Percentiles rank a stretch among this genome's conserved stretches.
Conservation (phyloP, 345 rosid genomes). For the Erucastrum elatum region DNA sequence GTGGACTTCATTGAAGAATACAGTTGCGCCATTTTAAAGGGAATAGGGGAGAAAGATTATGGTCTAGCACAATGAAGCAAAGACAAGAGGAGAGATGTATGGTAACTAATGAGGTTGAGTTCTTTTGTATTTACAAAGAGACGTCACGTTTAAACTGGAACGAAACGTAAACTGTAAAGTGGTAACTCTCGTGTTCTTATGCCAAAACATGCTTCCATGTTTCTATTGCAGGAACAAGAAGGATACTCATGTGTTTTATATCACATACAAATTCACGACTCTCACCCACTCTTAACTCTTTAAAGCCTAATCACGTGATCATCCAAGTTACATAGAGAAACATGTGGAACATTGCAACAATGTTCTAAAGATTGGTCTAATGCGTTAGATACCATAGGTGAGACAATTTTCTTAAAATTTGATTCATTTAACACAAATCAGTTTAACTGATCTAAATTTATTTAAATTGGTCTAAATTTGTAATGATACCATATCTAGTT, state of each 20-base stretch:
- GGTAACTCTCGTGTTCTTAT: slow-evolving; percentile 5
- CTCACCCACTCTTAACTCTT: neutral
- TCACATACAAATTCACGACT: slow-evolving; percentile 19
- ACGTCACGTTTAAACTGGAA: neutral
- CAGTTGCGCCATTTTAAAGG: slow-evolving; percentile 21
- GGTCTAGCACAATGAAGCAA: slow-evolving; percentile 1
- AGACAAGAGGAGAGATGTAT: slow-evolving; percentile 1
- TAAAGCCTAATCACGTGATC: slow-evolving; percentile 14
- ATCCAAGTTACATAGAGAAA: neutral
- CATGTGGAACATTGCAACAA: neutral
- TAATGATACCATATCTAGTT: no score
- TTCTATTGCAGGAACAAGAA: neutral
- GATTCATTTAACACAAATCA: no score
- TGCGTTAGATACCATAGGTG: no score
- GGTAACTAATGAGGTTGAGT: neutral
- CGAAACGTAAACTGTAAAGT: neutral
- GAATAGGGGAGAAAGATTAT: slow-evolving; percentile 1
- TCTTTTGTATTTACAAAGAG: slow-evolving; percentile 18
- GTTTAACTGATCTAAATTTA: no score
- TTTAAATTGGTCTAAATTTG: no score
- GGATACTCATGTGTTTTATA: slow-evolving; percentile 16
- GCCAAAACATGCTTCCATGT: slow-evolving; percentile 24
- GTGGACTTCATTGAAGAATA: slow-evolving; percentile 31
- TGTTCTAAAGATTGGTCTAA: no score
- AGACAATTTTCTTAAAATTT: no score